These are phyloP conservation scores for Iris pallida DNA, from an alignment of 116 monocot species.

Conservation along the genomic window DNA sequence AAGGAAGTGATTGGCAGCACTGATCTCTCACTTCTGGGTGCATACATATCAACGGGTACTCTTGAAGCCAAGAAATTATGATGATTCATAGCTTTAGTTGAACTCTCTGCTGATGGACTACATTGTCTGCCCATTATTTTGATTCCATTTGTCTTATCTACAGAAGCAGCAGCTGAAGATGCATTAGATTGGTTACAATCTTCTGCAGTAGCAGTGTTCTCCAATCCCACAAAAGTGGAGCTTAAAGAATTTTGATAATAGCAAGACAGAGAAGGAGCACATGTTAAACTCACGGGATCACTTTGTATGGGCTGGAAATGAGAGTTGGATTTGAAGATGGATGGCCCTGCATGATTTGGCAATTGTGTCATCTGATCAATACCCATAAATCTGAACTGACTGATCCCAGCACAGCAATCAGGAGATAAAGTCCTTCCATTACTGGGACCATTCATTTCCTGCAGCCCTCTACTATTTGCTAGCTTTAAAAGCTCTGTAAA, in stretches of 20 bases:
- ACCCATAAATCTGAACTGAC: background rate
- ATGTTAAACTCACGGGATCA: conserved; percentile 5
- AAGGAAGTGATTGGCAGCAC: conserved; percentile 1
- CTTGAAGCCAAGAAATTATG: conserved; percentile 6
- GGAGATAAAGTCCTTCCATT: background rate
- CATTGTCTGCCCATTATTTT: background rate
- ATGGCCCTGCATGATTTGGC: background rate
- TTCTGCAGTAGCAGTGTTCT: conserved; percentile 8
- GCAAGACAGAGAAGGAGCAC: conserved; percentile 5
- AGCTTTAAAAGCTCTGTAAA: conserved; percentile 11
- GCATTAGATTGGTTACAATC: conserved; percentile 5
- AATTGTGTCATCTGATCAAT: background rate
- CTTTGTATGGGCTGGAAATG: conserved; percentile 4
- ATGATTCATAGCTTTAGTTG: conserved; percentile 9
- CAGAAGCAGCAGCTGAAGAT: conserved; percentile 8
- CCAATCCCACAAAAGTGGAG: conserved; percentile 7
- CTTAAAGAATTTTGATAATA: conserved; percentile 7
- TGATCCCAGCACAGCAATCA: background rate
- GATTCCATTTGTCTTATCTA: background rate
- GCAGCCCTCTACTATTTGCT: conserved; percentile 10
- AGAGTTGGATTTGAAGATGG: conserved; percentile 4
- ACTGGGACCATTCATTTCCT: background rate
- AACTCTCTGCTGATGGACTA: conserved; percentile 11
- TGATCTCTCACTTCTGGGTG: conserved; percentile 3
- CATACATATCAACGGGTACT: conserved; percentile 8